Percentiles rank a stretch among this genome's conserved stretches.
Conservation (phyloP, 2,329 filamentous ascomycete genomes). For the Monilinia polystroma region DNA sequence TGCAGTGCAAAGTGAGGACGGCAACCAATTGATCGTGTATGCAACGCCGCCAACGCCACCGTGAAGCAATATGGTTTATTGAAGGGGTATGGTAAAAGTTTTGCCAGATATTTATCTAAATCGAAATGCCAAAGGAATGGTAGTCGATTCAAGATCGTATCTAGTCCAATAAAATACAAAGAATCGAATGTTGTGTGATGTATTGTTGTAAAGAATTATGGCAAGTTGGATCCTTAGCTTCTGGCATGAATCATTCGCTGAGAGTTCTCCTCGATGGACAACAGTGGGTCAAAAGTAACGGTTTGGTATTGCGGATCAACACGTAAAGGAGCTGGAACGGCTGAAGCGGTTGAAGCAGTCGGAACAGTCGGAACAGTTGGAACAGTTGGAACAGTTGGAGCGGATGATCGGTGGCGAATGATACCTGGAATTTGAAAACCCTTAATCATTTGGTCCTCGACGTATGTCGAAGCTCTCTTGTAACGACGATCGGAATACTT, state of each 20-base stretch:
- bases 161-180: constrained; percentile 40
- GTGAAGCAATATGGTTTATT: constrained; percentile 31
- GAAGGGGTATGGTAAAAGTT: constrained; percentile 28
- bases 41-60: constrained; percentile 28
- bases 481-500: constrained; percentile 89
- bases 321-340: constrained; percentile 5
- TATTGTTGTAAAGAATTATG: constrained; percentile 6
- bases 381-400: constrained; percentile 9
- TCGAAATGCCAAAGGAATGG: constrained; percentile 33
- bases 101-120: constrained; percentile 32
- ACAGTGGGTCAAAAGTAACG: constrained; percentile 18
- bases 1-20: constrained; percentile 20
- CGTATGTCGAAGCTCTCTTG: constrained; percentile 79
- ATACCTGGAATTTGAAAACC: constrained; percentile 50
- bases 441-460: constrained; percentile 68
- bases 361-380: constrained; percentile 20
- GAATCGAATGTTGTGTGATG: constrained; percentile 33
- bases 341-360: not conserved
- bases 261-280: constrained; percentile 28
- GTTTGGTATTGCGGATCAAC: constrained; percentile 8
- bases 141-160: constrained; percentile 29
- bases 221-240: constrained; percentile 24
- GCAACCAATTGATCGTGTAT: constrained; percentile 28
- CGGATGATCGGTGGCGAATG: constrained; percentile 20
- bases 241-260: constrained; percentile 37